phyloP scores from a whole-genome alignment of 306 rosid genomes.

The Prunus campanulata region DNA sequence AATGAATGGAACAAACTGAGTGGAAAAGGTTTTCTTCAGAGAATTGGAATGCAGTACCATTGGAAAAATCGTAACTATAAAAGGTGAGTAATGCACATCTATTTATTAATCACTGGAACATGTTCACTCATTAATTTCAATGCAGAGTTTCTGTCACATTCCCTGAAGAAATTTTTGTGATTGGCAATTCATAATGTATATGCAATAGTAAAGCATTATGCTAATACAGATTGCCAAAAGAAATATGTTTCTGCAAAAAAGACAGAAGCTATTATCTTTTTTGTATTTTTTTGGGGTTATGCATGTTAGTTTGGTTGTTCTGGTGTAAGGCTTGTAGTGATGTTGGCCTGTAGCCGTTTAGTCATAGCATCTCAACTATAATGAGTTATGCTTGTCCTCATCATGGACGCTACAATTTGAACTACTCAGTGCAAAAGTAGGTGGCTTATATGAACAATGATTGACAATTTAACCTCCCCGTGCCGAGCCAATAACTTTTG shows the following conservation, averaged over 20 bases:
- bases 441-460: not conserved
- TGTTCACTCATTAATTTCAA: not conserved
- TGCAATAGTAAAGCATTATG: not conserved
- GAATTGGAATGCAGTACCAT: slow-evolving; percentile 97
- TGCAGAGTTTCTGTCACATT: not conserved
- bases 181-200: not conserved
- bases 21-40: slow-evolving; percentile 69
- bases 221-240: too few relatives aligned
- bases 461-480: not conserved
- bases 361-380: not conserved
- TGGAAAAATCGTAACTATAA: slow-evolving; percentile 93
- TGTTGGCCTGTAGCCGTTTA: not conserved
- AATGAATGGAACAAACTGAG: slow-evolving; percentile 58
- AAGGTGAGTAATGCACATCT: slow-evolving; percentile 33
- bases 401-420: not conserved
- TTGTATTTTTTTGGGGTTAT: not conserved
- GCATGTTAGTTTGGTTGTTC: not conserved
- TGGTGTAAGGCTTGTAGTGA: not conserved
- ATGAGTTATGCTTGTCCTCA: not conserved
- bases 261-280: not conserved
- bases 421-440: not conserved
- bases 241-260: not conserved
- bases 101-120: not conserved
- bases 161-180: not conserved
- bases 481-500: too few relatives aligned